phyloP scores from a whole-genome alignment of 108 stramenopile genomes.

The Pseudonitzschia delicatissima region DNA sequence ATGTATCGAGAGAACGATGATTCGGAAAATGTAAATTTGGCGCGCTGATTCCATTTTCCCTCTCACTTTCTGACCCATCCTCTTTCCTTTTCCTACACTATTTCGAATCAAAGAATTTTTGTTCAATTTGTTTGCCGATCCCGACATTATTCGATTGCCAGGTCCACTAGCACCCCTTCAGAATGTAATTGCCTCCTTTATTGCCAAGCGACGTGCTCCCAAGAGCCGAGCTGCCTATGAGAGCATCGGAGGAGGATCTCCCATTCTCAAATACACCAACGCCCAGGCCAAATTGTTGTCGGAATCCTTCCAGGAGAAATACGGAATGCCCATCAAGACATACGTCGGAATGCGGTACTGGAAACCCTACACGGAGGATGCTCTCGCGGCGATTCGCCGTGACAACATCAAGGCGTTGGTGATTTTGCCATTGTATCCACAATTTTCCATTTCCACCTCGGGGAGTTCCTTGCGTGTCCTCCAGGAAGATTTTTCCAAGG shows the following conservation, averaged over 20 bases:
- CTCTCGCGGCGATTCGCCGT: conserved; percentile 73
- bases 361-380: conserved; percentile 97
- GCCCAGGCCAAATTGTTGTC: conserved; percentile 79
- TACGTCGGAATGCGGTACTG: conserved; percentile 99
- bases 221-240: conserved; percentile 92
- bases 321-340: conserved; percentile 74
- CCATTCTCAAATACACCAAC: conserved; percentile 89
- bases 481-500: conserved; percentile 87
- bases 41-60: not conserved
- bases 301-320: conserved; percentile 49
- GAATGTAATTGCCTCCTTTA: conserved; percentile 71
- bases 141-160: conserved; percentile 96
- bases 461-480: conserved; percentile 90
- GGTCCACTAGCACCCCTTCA: conserved; percentile 76
- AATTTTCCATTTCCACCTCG: conserved; percentile 94
- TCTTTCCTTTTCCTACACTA: too few species aligned
- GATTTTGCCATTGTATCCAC: conserved; percentile 95
- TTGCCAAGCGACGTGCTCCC: conserved; percentile 90
- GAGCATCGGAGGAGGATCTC: conserved; percentile 96
- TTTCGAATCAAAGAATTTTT: too few species aligned
- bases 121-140: conserved; percentile 97
- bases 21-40: not conserved
- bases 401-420: conserved; percentile 88
- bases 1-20: too few species aligned
- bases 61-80: too few species aligned